phyloP scores from a whole-genome alignment of 352 stramenopile species.

The Phytopythium helicoides region DNA sequence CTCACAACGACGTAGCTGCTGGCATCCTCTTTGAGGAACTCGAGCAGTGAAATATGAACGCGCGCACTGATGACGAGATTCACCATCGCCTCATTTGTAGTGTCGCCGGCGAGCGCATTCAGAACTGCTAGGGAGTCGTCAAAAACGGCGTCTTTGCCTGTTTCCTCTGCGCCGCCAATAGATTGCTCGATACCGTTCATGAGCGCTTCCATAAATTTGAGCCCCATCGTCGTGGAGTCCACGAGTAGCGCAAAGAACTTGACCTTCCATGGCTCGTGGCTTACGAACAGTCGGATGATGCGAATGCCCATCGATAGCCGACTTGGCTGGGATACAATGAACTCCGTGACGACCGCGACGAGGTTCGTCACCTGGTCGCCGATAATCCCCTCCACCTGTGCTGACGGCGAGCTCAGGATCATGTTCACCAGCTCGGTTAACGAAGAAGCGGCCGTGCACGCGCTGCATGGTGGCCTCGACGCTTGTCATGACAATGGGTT shows the following conservation, averaged over 20 bases:
- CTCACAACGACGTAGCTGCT: slow-evolving; percentile 18
- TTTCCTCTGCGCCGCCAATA: slow-evolving; percentile 19
- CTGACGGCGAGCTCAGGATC: slow-evolving; percentile 56
- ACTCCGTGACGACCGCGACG: slow-evolving; percentile 67
- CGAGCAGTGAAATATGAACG: slow-evolving; percentile 65
- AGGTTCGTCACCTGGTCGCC: slow-evolving; percentile 65
- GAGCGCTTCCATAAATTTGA: slow-evolving; percentile 65
- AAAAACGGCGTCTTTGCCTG: slow-evolving; percentile 37
- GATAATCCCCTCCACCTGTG: slow-evolving; percentile 43
- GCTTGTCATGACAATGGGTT: too few species aligned
- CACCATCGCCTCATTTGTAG: slow-evolving; percentile 53
- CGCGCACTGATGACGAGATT: slow-evolving; percentile 69
- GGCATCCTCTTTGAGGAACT: slow-evolving; percentile 45
- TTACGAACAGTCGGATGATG: slow-evolving; percentile 78
- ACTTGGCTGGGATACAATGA: slow-evolving; percentile 54
- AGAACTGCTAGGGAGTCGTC: slow-evolving; percentile 62
- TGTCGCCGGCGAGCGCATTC: slow-evolving; percentile 60
- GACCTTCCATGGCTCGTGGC: slow-evolving; percentile 61
- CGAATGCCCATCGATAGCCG: slow-evolving; percentile 54
- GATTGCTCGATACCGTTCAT: slow-evolving; percentile 54
- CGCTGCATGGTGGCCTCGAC: too few species aligned
- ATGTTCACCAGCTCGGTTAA: slow-evolving; percentile 66
- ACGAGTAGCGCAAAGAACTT: slow-evolving; percentile 72
- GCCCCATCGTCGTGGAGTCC: slow-evolving; percentile 53
- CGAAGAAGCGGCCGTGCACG: too few species aligned